These are phyloP conservation scores for Penicillium egyptiacum DNA, from an alignment of 495 filamentous ascomycete genomes.

Conservation along the genomic window DNA sequence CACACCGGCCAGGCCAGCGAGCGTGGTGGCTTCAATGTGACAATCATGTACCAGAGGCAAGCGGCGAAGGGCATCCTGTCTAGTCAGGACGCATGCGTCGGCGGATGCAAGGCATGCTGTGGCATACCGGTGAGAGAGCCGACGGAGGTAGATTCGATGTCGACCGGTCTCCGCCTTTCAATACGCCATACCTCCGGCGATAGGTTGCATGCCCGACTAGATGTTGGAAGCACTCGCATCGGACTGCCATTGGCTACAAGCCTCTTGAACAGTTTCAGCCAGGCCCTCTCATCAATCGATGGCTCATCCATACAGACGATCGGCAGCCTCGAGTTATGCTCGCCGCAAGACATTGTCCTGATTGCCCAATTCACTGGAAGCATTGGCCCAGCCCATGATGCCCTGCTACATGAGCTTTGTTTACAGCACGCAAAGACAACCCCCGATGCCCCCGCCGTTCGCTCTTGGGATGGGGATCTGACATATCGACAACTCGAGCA, in stretches of 20 bases:
- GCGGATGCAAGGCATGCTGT: constrained; percentile 13
- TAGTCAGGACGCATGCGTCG: background rate
- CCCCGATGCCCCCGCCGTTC: constrained; percentile 21
- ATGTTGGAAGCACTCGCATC: constrained; percentile 1
- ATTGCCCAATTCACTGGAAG: constrained; percentile 14
- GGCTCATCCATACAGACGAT: constrained; percentile 2
- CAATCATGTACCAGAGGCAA: constrained; percentile 14
- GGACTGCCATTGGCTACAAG: constrained; percentile 16
- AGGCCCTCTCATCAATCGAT: constrained; percentile 16
- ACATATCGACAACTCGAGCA: constrained; percentile 34
- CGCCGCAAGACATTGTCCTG: constrained; percentile 8
- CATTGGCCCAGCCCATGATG: constrained; percentile 15
- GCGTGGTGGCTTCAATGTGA: background rate
- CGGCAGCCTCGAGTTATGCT: constrained; percentile 17
- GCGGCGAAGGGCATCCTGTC: background rate
- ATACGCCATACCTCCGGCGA: constrained; percentile 13
- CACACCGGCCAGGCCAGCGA: background rate
- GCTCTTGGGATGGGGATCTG: constrained; percentile 36
- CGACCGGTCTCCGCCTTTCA: constrained; percentile 10
- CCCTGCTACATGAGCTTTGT: constrained; percentile 19
- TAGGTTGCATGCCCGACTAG: constrained; percentile 13
- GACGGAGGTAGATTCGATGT: background rate
- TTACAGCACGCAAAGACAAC: constrained; percentile 13
- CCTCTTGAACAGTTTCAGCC: constrained; percentile 22
- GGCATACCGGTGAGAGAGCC: background rate